Conservation (phyloP, 768 basidiomycete genomes). For the Phlebiopsis flavidoalba region DNA sequence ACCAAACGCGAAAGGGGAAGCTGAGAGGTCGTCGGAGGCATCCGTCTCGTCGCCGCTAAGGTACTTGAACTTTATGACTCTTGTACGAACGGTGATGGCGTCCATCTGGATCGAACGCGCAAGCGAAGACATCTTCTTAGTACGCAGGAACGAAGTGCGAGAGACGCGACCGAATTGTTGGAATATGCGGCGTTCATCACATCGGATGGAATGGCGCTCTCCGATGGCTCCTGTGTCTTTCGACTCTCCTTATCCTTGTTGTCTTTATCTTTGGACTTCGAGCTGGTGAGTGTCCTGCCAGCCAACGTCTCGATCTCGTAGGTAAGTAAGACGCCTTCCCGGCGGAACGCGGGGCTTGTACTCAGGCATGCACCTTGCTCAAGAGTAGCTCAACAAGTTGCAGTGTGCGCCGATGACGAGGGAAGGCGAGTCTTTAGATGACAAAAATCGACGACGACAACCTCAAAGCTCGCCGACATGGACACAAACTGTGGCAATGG, state of each 20-base stretch:
- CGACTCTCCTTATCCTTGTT: slow-evolving; percentile 35
- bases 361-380: slow-evolving; percentile 71
- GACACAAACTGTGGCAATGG: slow-evolving; percentile 70
- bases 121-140: slow-evolving; percentile 64
- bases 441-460: slow-evolving; percentile 90
- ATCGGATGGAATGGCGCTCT: slow-evolving; percentile 37
- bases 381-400: slow-evolving; percentile 92
- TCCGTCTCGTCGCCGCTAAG: slow-evolving; percentile 51
- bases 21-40: slow-evolving; percentile 58
- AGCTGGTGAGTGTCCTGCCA: slow-evolving; percentile 50
- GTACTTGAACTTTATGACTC: slow-evolving; percentile 83
- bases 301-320: slow-evolving; percentile 87
- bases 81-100: slow-evolving; percentile 86
- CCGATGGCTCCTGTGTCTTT: slow-evolving; percentile 27
- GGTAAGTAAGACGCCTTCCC: slow-evolving; percentile 90
- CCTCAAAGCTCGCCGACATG: slow-evolving; percentile 91
- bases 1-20: slow-evolving; percentile 62
- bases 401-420: slow-evolving; percentile 79
- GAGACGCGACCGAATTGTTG: slow-evolving; percentile 35
- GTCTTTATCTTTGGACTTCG: slow-evolving; percentile 43
- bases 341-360: slow-evolving; percentile 87
- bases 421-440: slow-evolving; percentile 84
- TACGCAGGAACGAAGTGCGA: slow-evolving; percentile 51
- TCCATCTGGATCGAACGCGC: slow-evolving; percentile 76
- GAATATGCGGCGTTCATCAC: slow-evolving; percentile 29